Evolutionary conservation across 345 rosid genomes (phyloP), one percentile per base, ranked within the genome.

Genomic region (Angophora floribunda): DNA sequence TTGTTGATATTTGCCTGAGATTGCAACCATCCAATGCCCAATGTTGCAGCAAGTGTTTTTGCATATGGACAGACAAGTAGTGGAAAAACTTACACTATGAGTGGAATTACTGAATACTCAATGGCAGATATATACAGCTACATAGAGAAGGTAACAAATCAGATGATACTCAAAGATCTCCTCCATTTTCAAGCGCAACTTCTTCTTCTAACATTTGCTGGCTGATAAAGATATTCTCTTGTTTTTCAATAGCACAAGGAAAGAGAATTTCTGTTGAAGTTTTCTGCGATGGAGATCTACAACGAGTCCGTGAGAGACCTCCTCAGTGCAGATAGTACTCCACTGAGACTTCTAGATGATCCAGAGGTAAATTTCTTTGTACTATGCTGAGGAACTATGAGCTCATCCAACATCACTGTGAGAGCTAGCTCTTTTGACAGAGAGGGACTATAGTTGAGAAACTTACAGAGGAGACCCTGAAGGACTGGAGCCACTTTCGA

Each of bases 51-150:
- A 26, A 96, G 99, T 90, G 95, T 96, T 89, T 97, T 97, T 91
- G 98, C 99, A 55, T 97, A 97, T 90, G 99, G 99, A 89, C 99
- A 97, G 95, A 97, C 99, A 86, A 97, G 99, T 89, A 95, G 99
- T 86, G 99, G 99, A 91, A 96, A 97, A 92, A 97, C 98, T 7
- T 97, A 93, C 91, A 97, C 99, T 44, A 97, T 97, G 99, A 90
- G 89, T 89, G 99, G 99, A 87, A 93, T 97, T 52, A 97, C 98
- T 32, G 98, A 95, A 87, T 94, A 91, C 86, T 88, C 95, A 86
- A 91, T 97, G 91, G 93, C 96, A 30, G 98, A 97, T 92, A 95
- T 97, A 92, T 97, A 94, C 91, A 96, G 95, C 45, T 96, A 94
- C 90, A 91, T 96, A 51, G 93, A 93, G 44, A 95, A 90, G 96